Evolutionary conservation across 2,329 filamentous ascomycete genomes (phyloP).

Genomic region (Cladosporium sphaerospermum): DNA sequence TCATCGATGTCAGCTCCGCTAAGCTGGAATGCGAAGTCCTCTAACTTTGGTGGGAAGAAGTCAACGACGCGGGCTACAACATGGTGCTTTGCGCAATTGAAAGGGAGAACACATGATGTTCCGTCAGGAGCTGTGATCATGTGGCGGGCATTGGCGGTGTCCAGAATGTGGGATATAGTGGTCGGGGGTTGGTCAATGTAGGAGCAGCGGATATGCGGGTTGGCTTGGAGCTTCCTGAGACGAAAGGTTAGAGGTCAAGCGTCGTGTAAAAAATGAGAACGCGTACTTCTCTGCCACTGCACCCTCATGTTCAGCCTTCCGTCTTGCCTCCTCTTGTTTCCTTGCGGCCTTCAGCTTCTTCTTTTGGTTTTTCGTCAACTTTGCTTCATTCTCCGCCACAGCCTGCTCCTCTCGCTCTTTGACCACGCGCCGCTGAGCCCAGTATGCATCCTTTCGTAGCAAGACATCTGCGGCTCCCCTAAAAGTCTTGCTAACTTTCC

Average conservation of each 20-base stretch:
- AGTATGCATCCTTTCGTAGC: slow-evolving; percentile 57
- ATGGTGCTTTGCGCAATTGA: slow-evolving; percentile 60
- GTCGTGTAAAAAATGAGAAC: not conserved
- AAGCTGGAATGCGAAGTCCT: slow-evolving; percentile 56
- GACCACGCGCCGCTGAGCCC: slow-evolving; percentile 30
- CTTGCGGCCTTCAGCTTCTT: slow-evolving; percentile 29
- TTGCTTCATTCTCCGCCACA: slow-evolving; percentile 5
- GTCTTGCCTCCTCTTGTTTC: slow-evolving; percentile 25
- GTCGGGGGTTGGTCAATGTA: slow-evolving; percentile 37
- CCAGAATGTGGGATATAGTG: slow-evolving; percentile 44
- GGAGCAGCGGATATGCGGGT: slow-evolving; percentile 33
- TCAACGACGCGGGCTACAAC: slow-evolving; percentile 71
- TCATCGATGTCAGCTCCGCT: slow-evolving; percentile 15
- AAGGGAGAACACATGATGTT: slow-evolving; percentile 20
- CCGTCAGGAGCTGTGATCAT: slow-evolving; percentile 35
- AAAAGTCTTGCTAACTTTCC: slow-evolving; percentile 44
- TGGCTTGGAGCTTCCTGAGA: slow-evolving; percentile 13
- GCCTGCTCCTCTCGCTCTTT: not conserved
- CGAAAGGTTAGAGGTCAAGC: too few relatives aligned
- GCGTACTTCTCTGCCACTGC: slow-evolving; percentile 1
- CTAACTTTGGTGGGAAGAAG: slow-evolving; percentile 64
- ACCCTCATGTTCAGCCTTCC: not conserved
- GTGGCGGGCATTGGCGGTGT: slow-evolving; percentile 40
- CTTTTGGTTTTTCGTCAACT: slow-evolving; percentile 29
- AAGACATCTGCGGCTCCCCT: slow-evolving; percentile 48